These are phyloP conservation scores for Rhododendron henanense DNA, from an alignment of 148 eudicot genomes.

Conservation along the genomic window DNA sequence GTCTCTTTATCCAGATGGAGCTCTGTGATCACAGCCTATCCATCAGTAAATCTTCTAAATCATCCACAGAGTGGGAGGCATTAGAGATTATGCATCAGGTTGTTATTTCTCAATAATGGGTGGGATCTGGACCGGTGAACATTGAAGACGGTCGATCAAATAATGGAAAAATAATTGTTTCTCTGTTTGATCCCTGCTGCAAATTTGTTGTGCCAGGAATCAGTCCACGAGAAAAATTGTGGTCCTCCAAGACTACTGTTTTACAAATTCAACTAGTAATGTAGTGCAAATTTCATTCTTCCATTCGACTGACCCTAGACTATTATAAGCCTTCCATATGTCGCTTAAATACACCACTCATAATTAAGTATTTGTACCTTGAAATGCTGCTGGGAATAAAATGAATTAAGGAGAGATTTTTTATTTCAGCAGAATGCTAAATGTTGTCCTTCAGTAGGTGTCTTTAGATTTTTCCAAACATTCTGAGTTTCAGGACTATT, in stretches of 20 bases:
- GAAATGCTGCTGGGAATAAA: not conserved
- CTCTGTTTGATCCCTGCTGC: not conserved
- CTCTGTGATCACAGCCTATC: slow-evolving; percentile 82
- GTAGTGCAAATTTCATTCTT: not conserved
- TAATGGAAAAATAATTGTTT: not conserved
- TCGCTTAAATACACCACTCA: not conserved
- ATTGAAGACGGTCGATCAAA: not conserved
- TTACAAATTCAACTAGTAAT: not conserved
- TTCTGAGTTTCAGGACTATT: not conserved
- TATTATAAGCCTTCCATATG: not conserved
- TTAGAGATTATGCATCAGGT: slow-evolving; percentile 71
- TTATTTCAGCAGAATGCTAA: not conserved
- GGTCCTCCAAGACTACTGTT: not conserved
- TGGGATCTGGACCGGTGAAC: not conserved
- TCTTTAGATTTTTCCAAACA: not conserved
- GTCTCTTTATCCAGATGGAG: slow-evolving; percentile 89
- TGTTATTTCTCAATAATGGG: not conserved
- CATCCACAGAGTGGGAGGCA: slow-evolving; percentile 48
- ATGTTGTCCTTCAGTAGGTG: not conserved
- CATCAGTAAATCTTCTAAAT: slow-evolving; percentile 25
- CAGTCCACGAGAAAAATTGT: not conserved
- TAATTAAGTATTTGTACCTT: not conserved
- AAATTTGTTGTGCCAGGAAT: not conserved
- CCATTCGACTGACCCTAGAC: not conserved
- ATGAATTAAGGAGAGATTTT: not conserved